Conservation (phyloP, 164 flowering plant genomes). For the Nymphaea thermarum region DNA sequence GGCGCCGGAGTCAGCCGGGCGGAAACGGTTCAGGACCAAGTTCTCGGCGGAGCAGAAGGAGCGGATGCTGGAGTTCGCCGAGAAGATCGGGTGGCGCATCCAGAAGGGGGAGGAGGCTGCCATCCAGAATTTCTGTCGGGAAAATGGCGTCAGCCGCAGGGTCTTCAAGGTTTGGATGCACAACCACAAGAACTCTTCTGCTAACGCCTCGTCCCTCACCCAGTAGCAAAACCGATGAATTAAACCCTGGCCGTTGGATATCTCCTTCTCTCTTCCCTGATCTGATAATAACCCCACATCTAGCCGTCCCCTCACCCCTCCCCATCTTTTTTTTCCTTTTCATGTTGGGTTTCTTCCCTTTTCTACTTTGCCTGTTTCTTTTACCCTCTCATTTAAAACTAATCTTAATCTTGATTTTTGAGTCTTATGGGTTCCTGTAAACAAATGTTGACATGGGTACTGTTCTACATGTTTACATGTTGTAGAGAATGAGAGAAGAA, state of each 20-base stretch:
- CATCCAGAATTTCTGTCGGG: constrained; percentile 13
- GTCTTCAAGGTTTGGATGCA: constrained; percentile 30
- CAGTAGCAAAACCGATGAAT: not conserved
- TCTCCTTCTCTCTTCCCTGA: not conserved
- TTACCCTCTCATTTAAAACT: not conserved
- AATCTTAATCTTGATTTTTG: not conserved
- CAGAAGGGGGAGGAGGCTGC: constrained; percentile 12
- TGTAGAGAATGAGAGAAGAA: not conserved
- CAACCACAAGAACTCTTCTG: constrained; percentile 16
- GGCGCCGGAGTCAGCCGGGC: not conserved
- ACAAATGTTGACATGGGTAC: not conserved
- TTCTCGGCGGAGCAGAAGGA: constrained; percentile 22
- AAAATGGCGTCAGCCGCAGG: constrained; percentile 18
- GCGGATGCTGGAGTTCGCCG: constrained; percentile 20
- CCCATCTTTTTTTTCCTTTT: not conserved
- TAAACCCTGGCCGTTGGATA: not conserved
- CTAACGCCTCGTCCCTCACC: constrained; percentile 1
- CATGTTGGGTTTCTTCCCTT: not conserved
- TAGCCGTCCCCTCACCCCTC: not conserved
- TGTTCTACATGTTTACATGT: not conserved
- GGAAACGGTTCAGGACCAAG: constrained; percentile 16
- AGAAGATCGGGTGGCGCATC: constrained; percentile 22
- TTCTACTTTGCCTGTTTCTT: not conserved
- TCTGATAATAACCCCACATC: not conserved
- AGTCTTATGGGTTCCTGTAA: not conserved